Conservation (phyloP, 352 stramenopile species). For the Phytophthora cajani region DNA sequence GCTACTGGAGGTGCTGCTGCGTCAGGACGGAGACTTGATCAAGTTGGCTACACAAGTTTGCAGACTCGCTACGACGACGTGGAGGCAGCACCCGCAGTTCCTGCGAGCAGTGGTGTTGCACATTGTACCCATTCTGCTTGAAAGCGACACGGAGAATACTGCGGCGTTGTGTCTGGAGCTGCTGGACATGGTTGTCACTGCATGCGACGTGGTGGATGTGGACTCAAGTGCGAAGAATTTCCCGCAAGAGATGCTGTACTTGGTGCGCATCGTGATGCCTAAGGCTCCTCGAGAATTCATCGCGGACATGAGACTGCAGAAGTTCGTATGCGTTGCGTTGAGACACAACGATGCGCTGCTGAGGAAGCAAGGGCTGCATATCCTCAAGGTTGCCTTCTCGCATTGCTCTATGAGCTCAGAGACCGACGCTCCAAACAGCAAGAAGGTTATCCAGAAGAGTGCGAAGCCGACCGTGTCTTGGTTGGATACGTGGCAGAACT, state of each 20-base stretch:
- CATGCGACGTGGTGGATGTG: constrained; percentile 24
- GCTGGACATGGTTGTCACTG: constrained; percentile 27
- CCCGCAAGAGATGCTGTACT: constrained; percentile 62
- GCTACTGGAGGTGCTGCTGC: constrained; percentile 54
- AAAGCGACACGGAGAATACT: background rate
- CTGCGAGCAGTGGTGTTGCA: constrained; percentile 53
- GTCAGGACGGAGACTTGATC: constrained; percentile 11
- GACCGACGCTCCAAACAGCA: background rate
- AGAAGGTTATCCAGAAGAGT: constrained; percentile 12
- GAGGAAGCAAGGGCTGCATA: constrained; percentile 72
- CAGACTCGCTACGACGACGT: constrained; percentile 43
- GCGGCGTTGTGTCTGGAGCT: constrained; percentile 18
- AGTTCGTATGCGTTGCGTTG: constrained; percentile 61
- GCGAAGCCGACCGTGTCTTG: constrained; percentile 2
- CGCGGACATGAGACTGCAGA: constrained; percentile 43
- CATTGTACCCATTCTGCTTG: constrained; percentile 55
- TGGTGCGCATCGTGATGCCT: constrained; percentile 68
- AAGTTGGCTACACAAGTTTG: constrained; percentile 44
- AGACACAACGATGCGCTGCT: constrained; percentile 59
- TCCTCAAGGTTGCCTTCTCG: constrained; percentile 73
- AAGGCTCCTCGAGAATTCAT: constrained; percentile 51
- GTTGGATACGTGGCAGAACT: constrained; percentile 66
- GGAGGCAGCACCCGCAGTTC: constrained; percentile 49
- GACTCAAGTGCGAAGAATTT: constrained; percentile 21
- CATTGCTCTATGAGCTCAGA: constrained; percentile 44